Base-by-base conservation (phyloP, 2,329 filamentous ascomycete species). In the Xylaria multiplex region DNA sequence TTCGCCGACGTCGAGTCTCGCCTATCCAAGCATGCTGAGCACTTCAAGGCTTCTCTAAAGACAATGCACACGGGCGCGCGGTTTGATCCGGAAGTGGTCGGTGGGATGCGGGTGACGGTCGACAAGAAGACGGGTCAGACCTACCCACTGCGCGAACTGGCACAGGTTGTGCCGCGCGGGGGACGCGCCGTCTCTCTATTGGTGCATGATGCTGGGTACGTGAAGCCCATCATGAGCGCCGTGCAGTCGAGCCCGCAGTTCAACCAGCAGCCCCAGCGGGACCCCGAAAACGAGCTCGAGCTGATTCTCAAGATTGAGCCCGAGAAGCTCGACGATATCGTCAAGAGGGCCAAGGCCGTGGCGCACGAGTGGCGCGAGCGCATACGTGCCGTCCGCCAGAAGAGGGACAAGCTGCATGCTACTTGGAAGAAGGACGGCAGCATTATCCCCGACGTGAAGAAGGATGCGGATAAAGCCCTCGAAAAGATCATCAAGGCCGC, bases 231-330 rank as follows among this genome's bases (percentile, higher is more conserved):
- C 78, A 83, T 86, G 81, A 82, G 80, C 72, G 85, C 85, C 37
- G 79, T 88, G 57, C 85, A 87, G 77, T 72, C 76, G 35, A 83
- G 80, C 72, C 73, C 76, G n/a, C 81, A 85, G 71, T 87, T 85
- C 77, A 88, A 88, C 80, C 85, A 88, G 81, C 85, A 87, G 81
- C 85, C 86, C 53, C 86, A 88, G 81, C 80, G 80, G 22, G 81
- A 81, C 74, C 80, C 83, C 52, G 86, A 88, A 75, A 88, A 88
- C 77, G 84, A 86, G 76, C 82, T 88, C 24, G 86, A 88, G 79
- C 82, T 88, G 64, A 72, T 84, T 32, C 80, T 88, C 67, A 81
- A 81, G 72, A 77, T 87, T 61, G 85, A 88, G 80, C 77, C 81
- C 35, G 84, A 86, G 78, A 77, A 77, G 69, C 80, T 78, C 61